Base-by-base conservation (phyloP, 148 eudicot species). In the Suaeda aralocaspica region DNA sequence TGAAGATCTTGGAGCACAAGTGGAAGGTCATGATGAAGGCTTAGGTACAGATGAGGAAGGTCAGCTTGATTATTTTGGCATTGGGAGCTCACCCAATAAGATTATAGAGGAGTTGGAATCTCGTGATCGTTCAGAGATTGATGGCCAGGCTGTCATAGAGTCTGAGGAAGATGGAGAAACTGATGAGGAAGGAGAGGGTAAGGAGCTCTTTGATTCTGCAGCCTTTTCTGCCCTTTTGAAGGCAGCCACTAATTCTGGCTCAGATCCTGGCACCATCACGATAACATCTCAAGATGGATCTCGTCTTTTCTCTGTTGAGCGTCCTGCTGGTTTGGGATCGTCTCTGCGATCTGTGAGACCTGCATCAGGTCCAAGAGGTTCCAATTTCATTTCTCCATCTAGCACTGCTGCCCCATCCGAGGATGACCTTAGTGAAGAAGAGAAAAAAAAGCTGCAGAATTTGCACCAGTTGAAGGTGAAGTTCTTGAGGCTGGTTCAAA, bases 271-370 rank as follows among this genome's bases (percentile, higher is more conserved):
- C 39, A 78, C 72, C 44, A 86, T 94, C 64, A 91, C 91, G 26
- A 76, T 94, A 64, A 79, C 88, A 9, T 91, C 98, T 33, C 89
- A 80, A 68, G 97, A 94, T 66, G 96, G 96, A 12, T 87, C 99
- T 36, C 84, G 93, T 57, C 92, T 89, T 71, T 94, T 94, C 85
- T 85, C 97, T 2, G 85, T 94, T 56, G 99, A 94, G 81, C 92
- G 97, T 12, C 99, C 99, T 8, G 97, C 92, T 70, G 99, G 99
- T 28, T 78, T 94, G 77, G 99, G 95, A 48, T 79, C 96, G 52
- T 83, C 97, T 18, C 76, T 82, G 34, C 86, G 87, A 53, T 59
- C 96, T 65, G 61, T 79, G 48, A 84, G 88, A 59, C 88, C 98
- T 36, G 76, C 82, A 55, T 59, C 86, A 33, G 72, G 85, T 50